Evolutionary conservation across 768 basidiomycete genomes (phyloP).

Genomic region (Panaeolus cyanescens): DNA sequence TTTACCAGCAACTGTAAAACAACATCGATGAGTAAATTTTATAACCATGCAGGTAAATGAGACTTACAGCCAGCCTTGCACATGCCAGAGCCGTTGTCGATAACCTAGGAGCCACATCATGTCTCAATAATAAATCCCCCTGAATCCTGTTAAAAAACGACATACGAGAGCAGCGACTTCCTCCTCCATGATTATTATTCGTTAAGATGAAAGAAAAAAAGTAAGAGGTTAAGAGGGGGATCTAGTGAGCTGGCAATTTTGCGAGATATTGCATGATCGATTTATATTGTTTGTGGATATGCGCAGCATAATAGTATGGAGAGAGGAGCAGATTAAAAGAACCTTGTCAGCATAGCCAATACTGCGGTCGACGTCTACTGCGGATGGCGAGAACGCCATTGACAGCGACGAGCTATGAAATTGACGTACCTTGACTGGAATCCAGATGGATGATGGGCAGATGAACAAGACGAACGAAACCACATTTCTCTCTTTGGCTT

Average conservation of each 20-base stretch:
- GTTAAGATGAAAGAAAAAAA: conserved; percentile 28
- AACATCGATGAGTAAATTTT: conserved; percentile 20
- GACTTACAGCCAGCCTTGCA: conserved; percentile 98
- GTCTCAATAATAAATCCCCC: conserved; percentile 4
- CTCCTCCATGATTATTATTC: conserved; percentile 46
- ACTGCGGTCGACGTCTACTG: not conserved
- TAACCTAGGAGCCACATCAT: conserved; percentile 50
- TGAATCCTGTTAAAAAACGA: conserved; percentile 43
- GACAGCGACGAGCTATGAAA: not conserved
- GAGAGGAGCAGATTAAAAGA: not conserved
- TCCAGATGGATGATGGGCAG: conserved; percentile 4
- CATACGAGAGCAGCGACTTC: conserved; percentile 51
- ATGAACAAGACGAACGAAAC: conserved; percentile 1
- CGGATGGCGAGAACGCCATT: not conserved
- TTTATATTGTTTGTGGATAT: not conserved
- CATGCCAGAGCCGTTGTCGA: conserved; percentile 98
- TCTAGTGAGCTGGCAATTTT: conserved; percentile 1
- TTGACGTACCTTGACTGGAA: not conserved
- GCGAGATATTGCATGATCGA: not conserved
- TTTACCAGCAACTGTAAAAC: conserved; percentile 62
- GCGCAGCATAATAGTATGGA: not conserved
- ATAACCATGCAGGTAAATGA: conserved; percentile 13
- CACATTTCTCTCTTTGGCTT: conserved; percentile 3
- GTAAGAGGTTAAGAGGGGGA: conserved; percentile 10
- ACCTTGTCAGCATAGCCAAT: not conserved